These are phyloP conservation scores for Umbelopsis vinacea DNA, from an alignment of 192 early-diverging fungal genomes.

Conservation along the genomic window DNA sequence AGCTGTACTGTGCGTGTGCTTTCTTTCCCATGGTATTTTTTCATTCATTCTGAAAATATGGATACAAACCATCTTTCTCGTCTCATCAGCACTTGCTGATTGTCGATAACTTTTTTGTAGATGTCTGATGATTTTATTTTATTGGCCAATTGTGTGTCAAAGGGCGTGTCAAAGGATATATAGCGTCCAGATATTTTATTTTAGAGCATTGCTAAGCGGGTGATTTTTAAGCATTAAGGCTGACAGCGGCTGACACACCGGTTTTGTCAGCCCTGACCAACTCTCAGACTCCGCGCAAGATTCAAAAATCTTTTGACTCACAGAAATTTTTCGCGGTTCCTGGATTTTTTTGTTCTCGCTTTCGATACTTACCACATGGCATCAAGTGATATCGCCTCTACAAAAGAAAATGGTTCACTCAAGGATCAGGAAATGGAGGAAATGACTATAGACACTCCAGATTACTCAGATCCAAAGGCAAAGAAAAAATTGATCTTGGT, in stretches of 20 bases:
- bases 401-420: neutral
- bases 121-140: too few species aligned
- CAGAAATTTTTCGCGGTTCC: neutral
- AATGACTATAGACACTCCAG: neutral
- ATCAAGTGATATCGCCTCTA: neutral
- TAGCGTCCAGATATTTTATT: too few species aligned
- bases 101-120: too few species aligned
- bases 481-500: slow-evolving; percentile 3
- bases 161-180: too few species aligned
- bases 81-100: too few species aligned
- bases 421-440: neutral
- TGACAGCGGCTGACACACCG: neutral
- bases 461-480: neutral
- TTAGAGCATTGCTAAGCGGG: too few species aligned
- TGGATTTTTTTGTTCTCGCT: neutral
- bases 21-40: too few species aligned
- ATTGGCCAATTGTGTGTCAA: too few species aligned
- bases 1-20: too few species aligned
- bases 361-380: neutral
- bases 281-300: neutral
- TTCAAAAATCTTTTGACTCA: neutral
- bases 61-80: too few species aligned
- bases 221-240: neutral
- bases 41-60: too few species aligned
- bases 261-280: neutral